Conservation (phyloP, 345 rosid genomes). For the rapeseed (Brassica napus) region Da-Ae NC_063451.1:45959001-45959500, state of each 20-base stretch:
- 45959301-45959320: slow-evolving; percentile 28
- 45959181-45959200: slow-evolving; percentile 40
- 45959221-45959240: slow-evolving; percentile 38
- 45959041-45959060: slow-evolving; percentile 8
- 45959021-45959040: slow-evolving; percentile 6
- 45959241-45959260: slow-evolving; percentile 8
- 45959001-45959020: not conserved
- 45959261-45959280: slow-evolving; percentile 37
- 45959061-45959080: slow-evolving; percentile 17
- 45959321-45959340: slow-evolving; percentile 31
- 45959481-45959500: not conserved
- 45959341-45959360: slow-evolving; percentile 31
- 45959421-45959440: not conserved
- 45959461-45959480: not conserved
- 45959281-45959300: slow-evolving; percentile 46
- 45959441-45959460: not conserved
- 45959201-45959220: slow-evolving; percentile 40
- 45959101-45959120: slow-evolving; percentile 15
- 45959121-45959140: slow-evolving; percentile 9
- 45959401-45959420: slow-evolving; percentile 17
- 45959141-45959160: not conserved
- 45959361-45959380: slow-evolving; percentile 15
- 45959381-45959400: slow-evolving; percentile 25
- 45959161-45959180: slow-evolving; percentile 34
- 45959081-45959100: slow-evolving; percentile 31